Evolutionary conservation across 352 stramenopile genomes (phyloP).

Genomic region (Pythium brassicae): DNA sequence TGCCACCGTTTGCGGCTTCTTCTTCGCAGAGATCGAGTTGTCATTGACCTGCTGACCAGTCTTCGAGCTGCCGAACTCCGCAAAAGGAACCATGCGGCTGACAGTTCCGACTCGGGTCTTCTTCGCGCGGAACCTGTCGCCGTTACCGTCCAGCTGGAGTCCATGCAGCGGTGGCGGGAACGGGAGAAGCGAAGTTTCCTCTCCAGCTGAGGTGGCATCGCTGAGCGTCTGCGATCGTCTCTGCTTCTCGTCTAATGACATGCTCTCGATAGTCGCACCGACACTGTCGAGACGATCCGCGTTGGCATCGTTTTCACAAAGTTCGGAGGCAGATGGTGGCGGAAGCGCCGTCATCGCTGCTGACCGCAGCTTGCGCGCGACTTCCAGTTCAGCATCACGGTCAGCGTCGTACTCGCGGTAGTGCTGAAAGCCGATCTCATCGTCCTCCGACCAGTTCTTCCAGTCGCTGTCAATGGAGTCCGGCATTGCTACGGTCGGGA

Average conservation of each 20-base stretch:
- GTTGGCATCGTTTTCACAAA: not conserved
- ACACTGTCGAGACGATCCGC: not conserved
- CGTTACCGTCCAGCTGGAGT: not conserved
- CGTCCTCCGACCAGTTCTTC: constrained; percentile 27
- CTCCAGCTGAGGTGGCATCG: not conserved
- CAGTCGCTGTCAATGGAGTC: constrained; percentile 13
- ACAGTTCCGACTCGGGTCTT: constrained; percentile 11
- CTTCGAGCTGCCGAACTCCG: not conserved
- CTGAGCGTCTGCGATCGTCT: not conserved
- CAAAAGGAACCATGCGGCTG: constrained; percentile 11
- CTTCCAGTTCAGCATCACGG: constrained; percentile 6
- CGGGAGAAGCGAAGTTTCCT: not conserved
- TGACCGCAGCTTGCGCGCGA: constrained; percentile 5
- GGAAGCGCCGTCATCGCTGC: constrained; percentile 11
- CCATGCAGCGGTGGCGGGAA: not conserved
- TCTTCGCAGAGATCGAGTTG: not conserved
- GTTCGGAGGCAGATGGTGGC: constrained; percentile 1
- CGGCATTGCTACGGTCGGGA: constrained; percentile 1
- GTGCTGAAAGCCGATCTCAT: constrained; percentile 1
- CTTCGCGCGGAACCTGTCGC: constrained; percentile 10
- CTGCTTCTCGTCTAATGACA: not conserved
- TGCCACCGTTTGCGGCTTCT: not conserved
- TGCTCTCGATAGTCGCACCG: too few relatives aligned
- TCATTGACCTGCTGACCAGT: not conserved
- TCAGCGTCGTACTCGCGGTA: constrained; percentile 5